Conservation (phyloP, 2,329 filamentous ascomycete genomes). For the Pseudopithomyces maydicus region DNA sequence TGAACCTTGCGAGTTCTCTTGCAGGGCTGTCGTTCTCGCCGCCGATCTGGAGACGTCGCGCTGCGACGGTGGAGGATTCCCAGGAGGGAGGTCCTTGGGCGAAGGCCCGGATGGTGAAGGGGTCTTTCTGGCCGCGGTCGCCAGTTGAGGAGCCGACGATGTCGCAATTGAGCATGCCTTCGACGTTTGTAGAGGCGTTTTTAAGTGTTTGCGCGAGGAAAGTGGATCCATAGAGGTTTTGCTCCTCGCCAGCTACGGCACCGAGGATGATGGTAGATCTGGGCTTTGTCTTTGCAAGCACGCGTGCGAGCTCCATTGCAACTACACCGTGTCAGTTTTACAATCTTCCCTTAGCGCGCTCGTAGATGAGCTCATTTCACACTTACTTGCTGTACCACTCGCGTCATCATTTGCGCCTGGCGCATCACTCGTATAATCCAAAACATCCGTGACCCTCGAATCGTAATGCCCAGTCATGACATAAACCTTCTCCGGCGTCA, state of each 20-base stretch:
- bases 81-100: constrained; percentile 55
- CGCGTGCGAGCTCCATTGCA: constrained; percentile 60
- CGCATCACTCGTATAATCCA: constrained; percentile 58
- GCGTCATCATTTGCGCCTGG: constrained; percentile 65
- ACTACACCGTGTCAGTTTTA: constrained; percentile 38
- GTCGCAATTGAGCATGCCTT: constrained; percentile 64
- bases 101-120: constrained; percentile 61
- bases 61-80: constrained; percentile 47
- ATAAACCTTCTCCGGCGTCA: constrained; percentile 52
- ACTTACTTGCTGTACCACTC: constrained; percentile 55
- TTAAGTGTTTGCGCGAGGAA: constrained; percentile 60
- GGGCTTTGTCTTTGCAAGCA: constrained; percentile 55
- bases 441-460: constrained; percentile 55
- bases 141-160: constrained; percentile 60
- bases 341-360: too few relatives aligned
- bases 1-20: constrained; percentile 60
- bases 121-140: constrained; percentile 53
- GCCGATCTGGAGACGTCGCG: constrained; percentile 48
- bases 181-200: constrained; percentile 59
- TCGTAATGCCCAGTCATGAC: constrained; percentile 64
- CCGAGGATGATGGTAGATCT: constrained; percentile 61
- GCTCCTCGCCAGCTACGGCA: constrained; percentile 64
- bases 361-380: constrained; percentile 1
- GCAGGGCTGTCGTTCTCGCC: constrained; percentile 62
- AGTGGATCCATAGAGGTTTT: constrained; percentile 58